Evolutionary conservation across 768 basidiomycete genomes (phyloP).

Genomic region (Suillus fuscotomentosus): DNA sequence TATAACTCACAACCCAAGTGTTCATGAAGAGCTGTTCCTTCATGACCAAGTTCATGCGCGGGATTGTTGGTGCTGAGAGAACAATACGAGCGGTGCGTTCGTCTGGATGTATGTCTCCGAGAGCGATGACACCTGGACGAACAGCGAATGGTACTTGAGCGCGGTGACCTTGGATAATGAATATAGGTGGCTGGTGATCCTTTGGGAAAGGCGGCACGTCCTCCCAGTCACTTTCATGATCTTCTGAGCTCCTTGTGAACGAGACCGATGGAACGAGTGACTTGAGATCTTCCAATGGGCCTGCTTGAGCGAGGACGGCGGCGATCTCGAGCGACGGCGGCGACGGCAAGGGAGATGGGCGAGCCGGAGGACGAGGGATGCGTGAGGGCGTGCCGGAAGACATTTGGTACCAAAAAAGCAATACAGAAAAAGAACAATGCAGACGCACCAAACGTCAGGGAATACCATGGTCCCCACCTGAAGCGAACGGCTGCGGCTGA

Average conservation of each 20-base stretch:
- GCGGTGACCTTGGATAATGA: constrained; percentile 23
- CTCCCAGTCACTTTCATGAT: constrained; percentile 16
- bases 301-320: constrained; percentile 16
- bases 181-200: constrained; percentile 24
- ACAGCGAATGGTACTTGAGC: constrained; percentile 22
- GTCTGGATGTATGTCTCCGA: constrained; percentile 17
- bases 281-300: background rate
- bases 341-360: constrained; percentile 1
- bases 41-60: constrained; percentile 35
- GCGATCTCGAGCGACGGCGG: constrained; percentile 24
- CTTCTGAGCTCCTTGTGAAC: background rate
- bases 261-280: background rate
- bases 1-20: constrained; percentile 32
- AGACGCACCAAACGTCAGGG: background rate
- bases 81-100: constrained; percentile 16
- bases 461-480: background rate
- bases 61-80: constrained; percentile 32
- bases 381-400: constrained; percentile 2
- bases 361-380: constrained; percentile 17
- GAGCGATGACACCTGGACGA: constrained; percentile 18
- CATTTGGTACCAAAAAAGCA: background rate
- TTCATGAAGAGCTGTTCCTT: constrained; percentile 33
- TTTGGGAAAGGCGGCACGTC: constrained; percentile 32
- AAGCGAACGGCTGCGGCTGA: background rate
- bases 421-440: background rate